Conservation (phyloP, 2,329 filamentous ascomycete genomes). For the Lasiodiplodia gonubiensis region DNA sequence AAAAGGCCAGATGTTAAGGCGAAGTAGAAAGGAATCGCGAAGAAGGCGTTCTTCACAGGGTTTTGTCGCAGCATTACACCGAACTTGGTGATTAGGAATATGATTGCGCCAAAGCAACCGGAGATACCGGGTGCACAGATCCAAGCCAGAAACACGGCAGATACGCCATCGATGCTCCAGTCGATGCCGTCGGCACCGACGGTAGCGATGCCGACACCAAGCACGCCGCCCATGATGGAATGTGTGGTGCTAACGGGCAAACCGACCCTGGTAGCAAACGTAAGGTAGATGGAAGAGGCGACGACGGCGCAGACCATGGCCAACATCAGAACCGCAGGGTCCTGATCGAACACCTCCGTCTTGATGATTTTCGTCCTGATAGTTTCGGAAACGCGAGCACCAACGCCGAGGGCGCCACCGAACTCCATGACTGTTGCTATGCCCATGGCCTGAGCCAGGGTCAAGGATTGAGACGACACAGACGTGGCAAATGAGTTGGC, state of each 20-base stretch:
- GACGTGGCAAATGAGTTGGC: slow-evolving; percentile 57
- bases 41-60: slow-evolving; percentile 60
- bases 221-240: slow-evolving; percentile 52
- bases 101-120: slow-evolving; percentile 58
- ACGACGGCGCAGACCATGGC: slow-evolving; percentile 62
- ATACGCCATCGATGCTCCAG: slow-evolving; percentile 64
- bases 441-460: slow-evolving; percentile 55
- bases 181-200: slow-evolving; percentile 60
- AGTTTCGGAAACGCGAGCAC: slow-evolving; percentile 51
- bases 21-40: slow-evolving; percentile 63
- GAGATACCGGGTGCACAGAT: slow-evolving; percentile 64
- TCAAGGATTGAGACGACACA: slow-evolving; percentile 54
- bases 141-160: slow-evolving; percentile 66
- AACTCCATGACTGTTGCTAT: slow-evolving; percentile 55
- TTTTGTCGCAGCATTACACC: slow-evolving; percentile 60
- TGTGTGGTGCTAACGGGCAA: slow-evolving; percentile 63
- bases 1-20: slow-evolving; percentile 61
- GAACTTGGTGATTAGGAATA: slow-evolving; percentile 65
- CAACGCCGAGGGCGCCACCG: slow-evolving; percentile 50
- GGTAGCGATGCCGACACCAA: slow-evolving; percentile 55
- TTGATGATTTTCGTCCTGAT: slow-evolving; percentile 57
- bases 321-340: slow-evolving; percentile 57
- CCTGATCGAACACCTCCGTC: slow-evolving; percentile 50
- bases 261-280: slow-evolving; percentile 57
- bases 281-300: slow-evolving; percentile 59